Conservation (phyloP, 176 grass and related monocot genomes). For the Ampelocalamus luodianensis region DNA sequence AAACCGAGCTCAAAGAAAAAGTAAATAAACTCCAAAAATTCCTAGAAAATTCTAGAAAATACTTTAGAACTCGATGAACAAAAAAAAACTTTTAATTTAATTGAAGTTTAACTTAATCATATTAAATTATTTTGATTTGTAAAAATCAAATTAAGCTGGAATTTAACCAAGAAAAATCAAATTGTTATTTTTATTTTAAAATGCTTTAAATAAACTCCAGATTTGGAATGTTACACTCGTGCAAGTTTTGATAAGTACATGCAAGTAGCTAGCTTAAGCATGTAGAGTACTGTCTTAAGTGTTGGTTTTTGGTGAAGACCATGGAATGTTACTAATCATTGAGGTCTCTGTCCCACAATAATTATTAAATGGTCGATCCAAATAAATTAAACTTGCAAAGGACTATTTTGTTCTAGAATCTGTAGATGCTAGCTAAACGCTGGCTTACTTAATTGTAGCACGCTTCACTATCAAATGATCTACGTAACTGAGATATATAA, state of each 20-base stretch:
- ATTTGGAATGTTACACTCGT: too few relatives aligned
- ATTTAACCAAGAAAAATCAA: too few relatives aligned
- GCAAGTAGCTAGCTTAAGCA: background rate
- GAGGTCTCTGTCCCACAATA: background rate
- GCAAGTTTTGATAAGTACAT: slow-evolving; percentile 30
- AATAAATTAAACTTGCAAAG: background rate
- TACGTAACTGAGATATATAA: background rate
- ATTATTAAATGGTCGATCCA: background rate
- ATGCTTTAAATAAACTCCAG: too few relatives aligned
- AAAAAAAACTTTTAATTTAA: too few relatives aligned
- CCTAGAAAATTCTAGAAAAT: too few relatives aligned
- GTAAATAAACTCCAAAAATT: too few relatives aligned
- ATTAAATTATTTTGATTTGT: too few relatives aligned
- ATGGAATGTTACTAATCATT: slow-evolving; percentile 33
- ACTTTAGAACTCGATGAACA: too few relatives aligned
- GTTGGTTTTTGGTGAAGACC: background rate
- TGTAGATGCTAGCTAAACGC: background rate
- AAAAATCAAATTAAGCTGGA: too few relatives aligned
- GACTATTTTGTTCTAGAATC: background rate
- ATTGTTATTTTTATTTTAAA: too few relatives aligned
- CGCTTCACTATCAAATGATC: background rate
- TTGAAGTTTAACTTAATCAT: too few relatives aligned
- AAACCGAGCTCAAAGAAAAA: too few relatives aligned
- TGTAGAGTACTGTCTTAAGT: background rate
- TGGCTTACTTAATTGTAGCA: background rate